phyloP scores from a whole-genome alignment of 495 filamentous ascomycete genomes.

The Aspergillus cavernicola region DNA sequence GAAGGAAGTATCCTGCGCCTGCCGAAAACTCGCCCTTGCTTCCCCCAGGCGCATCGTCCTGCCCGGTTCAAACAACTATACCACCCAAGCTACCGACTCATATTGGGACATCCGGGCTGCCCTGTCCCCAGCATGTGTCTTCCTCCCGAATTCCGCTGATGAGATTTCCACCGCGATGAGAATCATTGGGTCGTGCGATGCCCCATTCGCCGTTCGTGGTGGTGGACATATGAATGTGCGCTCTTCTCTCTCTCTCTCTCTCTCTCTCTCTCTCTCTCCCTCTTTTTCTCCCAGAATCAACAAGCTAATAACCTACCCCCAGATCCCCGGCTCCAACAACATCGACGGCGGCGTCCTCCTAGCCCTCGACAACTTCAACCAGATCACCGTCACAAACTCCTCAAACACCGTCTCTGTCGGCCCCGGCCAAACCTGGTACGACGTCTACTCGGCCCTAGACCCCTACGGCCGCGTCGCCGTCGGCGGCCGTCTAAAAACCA shows the following conservation, averaged over 20 bases:
- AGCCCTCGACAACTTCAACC: conserved; percentile 15
- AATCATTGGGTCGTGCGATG: conserved; percentile 18
- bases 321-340: conserved; percentile 31
- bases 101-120: conserved; percentile 28
- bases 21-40: not conserved
- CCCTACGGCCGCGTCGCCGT: conserved; percentile 36
- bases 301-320: too few relatives aligned
- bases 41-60: conserved; percentile 7
- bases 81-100: conserved; percentile 6
- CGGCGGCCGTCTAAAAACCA: conserved; percentile 43
- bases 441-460: conserved; percentile 38
- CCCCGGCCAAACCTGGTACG: conserved; percentile 37
- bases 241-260: not conserved
- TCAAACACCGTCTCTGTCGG: conserved; percentile 25
- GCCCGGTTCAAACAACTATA: conserved; percentile 18
- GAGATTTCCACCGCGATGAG: conserved; percentile 25
- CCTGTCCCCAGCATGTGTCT: conserved; percentile 31
- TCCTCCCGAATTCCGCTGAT: conserved; percentile 23
- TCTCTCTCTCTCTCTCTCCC: not conserved
- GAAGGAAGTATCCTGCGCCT: too few relatives aligned
- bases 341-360: conserved; percentile 27
- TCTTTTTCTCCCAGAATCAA: too few relatives aligned
- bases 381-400: conserved; percentile 14
- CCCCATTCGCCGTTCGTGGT: conserved; percentile 35
- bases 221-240: conserved; percentile 36